phyloP scores from a whole-genome alignment of 2,329 filamentous ascomycete species.

The Aspergillus felis region DNA sequence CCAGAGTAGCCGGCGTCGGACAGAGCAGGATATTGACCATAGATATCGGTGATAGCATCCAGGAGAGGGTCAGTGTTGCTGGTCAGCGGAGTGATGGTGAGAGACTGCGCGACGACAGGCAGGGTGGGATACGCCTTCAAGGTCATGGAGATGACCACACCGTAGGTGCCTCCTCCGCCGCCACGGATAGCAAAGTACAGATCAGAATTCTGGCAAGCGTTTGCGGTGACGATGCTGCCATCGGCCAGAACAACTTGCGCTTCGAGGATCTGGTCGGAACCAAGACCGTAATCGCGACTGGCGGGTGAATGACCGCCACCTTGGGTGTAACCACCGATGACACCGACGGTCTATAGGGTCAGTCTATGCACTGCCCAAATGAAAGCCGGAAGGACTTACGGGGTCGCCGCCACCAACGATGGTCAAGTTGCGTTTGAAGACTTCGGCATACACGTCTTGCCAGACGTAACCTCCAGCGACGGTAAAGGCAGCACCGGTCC shows the following conservation, averaged over 20 bases:
- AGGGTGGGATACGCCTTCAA: slow-evolving; percentile 14
- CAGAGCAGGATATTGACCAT: slow-evolving; percentile 3
- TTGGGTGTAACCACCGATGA: slow-evolving; percentile 36
- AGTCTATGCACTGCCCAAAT: background rate
- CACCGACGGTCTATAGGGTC: slow-evolving; percentile 14
- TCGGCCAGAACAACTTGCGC: slow-evolving; percentile 39
- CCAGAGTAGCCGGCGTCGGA: slow-evolving; percentile 6
- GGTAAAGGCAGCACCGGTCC: slow-evolving; percentile 30
- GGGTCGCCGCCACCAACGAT: slow-evolving; percentile 29
- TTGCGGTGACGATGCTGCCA: slow-evolving; percentile 34
- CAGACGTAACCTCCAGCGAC: slow-evolving; percentile 23
- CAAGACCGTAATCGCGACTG: slow-evolving; percentile 40
- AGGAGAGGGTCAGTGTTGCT: slow-evolving; percentile 1
- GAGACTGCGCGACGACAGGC: slow-evolving; percentile 8
- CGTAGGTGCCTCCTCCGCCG: slow-evolving; percentile 33
- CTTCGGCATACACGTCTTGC: slow-evolving; percentile 26
- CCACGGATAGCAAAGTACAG: slow-evolving; percentile 35
- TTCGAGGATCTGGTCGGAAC: slow-evolving; percentile 45
- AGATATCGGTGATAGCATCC: background rate
- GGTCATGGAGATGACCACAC: slow-evolving; percentile 19
- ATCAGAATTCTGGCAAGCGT: slow-evolving; percentile 29
- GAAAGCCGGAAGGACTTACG: slow-evolving; percentile 2
- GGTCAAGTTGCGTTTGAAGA: slow-evolving; percentile 20
- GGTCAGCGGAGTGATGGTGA: slow-evolving; percentile 5
- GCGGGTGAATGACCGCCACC: slow-evolving; percentile 43